phyloP scores from a whole-genome alignment of 768 basidiomycete species.

The Suillus alpinus region DNA sequence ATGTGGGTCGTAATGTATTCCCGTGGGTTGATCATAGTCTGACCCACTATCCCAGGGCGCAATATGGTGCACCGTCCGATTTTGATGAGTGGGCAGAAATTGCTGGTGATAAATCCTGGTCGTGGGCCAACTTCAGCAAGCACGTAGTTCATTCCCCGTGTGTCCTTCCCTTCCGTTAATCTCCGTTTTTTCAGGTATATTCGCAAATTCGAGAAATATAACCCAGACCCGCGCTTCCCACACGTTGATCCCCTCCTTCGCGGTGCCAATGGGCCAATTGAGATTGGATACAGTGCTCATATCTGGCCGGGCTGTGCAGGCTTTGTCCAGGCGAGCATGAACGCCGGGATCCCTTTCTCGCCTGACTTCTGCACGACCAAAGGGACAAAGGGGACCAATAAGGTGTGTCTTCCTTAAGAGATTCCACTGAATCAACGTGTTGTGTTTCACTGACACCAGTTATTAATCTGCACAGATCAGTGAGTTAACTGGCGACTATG shows the following conservation, averaged over 20 bases:
- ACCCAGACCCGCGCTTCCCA: slow-evolving; percentile 47
- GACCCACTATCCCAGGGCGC: slow-evolving; percentile 33
- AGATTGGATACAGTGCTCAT: slow-evolving; percentile 55
- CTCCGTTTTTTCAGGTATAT: slow-evolving; percentile 50
- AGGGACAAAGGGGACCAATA: slow-evolving; percentile 60
- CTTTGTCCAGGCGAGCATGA: slow-evolving; percentile 53
- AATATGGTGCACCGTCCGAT: slow-evolving; percentile 65
- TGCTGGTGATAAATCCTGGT: slow-evolving; percentile 54
- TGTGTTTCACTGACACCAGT: neutral
- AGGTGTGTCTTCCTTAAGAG: slow-evolving; percentile 36
- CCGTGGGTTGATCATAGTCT: neutral
- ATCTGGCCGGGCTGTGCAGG: slow-evolving; percentile 42
- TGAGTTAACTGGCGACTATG: neutral
- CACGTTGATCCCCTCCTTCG: slow-evolving; percentile 43
- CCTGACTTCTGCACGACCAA: slow-evolving; percentile 55
- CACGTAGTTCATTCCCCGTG: slow-evolving; percentile 17
- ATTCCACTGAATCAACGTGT: neutral
- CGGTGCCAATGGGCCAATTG: slow-evolving; percentile 54
- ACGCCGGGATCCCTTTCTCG: slow-evolving; percentile 48
- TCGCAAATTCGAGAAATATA: slow-evolving; percentile 62
- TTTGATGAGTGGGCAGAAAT: slow-evolving; percentile 64
- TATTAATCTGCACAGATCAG: neutral
- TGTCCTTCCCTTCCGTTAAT: neutral
- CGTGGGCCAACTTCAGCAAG: slow-evolving; percentile 51
- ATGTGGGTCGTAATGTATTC: slow-evolving; percentile 28